phyloP scores from a whole-genome alignment of 177 flowering plant genomes.

The Vitis hybrid region DNA sequence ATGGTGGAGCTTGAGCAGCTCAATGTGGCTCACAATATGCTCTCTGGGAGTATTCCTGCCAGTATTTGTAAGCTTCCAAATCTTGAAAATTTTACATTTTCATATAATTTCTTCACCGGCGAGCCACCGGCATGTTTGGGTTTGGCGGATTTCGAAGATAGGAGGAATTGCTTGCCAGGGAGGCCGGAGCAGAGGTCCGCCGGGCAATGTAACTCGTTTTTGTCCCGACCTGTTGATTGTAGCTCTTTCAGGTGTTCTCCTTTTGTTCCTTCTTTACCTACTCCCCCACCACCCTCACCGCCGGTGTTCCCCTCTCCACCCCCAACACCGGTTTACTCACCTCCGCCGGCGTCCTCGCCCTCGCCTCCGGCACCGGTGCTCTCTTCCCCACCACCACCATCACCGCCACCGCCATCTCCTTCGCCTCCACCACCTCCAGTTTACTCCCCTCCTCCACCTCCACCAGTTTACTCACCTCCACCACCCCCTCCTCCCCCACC shows the following conservation, averaged over 20 bases:
- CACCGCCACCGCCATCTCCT: conserved; percentile 12
- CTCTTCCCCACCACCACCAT: conserved; percentile 14
- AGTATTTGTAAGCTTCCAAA: conserved; percentile 61
- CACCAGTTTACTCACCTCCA: conserved; percentile 18
- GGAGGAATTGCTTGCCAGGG: conserved; percentile 68
- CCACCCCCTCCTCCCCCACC: conserved; percentile 21
- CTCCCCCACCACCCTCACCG: conserved; percentile 50
- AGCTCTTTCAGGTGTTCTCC: conserved; percentile 53
- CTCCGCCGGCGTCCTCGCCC: conserved; percentile 15
- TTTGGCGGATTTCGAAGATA: conserved; percentile 50
- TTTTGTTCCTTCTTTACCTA: conserved; percentile 57
- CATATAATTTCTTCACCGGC: conserved; percentile 80
- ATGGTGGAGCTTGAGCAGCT: conserved; percentile 71
- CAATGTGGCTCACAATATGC: conserved; percentile 77
- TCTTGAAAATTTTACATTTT: conserved; percentile 65
- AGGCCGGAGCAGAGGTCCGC: conserved; percentile 67
- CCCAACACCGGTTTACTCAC: neutral
- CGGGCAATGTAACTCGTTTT: conserved; percentile 56
- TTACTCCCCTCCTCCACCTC: conserved; percentile 15
- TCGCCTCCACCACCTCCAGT: conserved; percentile 32
- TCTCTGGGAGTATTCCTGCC: conserved; percentile 61
- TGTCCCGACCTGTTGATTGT: conserved; percentile 62
- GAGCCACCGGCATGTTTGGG: conserved; percentile 66
- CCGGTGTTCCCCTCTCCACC: conserved; percentile 22
- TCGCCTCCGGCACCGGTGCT: conserved; percentile 20